Percentiles rank a stretch among this genome's conserved stretches.
Conservation (phyloP, 805 yeast genomes). For the Saturnispora saitoi region DNA sequence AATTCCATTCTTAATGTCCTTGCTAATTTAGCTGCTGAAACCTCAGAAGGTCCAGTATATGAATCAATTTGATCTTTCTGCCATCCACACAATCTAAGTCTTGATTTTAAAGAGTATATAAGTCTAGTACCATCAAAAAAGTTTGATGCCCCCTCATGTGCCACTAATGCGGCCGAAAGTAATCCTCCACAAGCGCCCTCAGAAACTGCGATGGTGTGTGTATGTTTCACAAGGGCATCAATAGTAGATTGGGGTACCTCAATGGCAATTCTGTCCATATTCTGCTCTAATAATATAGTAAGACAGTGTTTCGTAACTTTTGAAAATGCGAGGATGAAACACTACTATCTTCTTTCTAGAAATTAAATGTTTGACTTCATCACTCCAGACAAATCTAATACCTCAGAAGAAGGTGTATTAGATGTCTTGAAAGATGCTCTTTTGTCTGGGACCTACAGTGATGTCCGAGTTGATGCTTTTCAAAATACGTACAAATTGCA, state of each 20-base stretch:
- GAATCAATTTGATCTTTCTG: slow-evolving; percentile 53
- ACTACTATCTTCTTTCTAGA: not conserved
- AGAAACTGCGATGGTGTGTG: slow-evolving; percentile 67
- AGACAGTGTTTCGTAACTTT: not conserved
- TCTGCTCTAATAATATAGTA: not conserved
- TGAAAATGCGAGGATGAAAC: not conserved
- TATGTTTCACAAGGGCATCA: slow-evolving; percentile 17
- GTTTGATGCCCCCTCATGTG: slow-evolving; percentile 77
- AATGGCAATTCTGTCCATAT: slow-evolving; percentile 1
- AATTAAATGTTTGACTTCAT: not conserved
- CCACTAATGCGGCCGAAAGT: slow-evolving; percentile 67
- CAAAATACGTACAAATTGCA: slow-evolving; percentile 38
- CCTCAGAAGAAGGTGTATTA: not conserved
- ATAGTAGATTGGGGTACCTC: slow-evolving; percentile 3
- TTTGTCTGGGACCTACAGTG: slow-evolving; percentile 39
- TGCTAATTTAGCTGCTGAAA: slow-evolving; percentile 67
- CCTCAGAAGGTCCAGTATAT: slow-evolving; percentile 77
- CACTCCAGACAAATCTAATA: not conserved
- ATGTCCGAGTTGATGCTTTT: slow-evolving; percentile 41
- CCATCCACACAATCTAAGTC: slow-evolving; percentile 76
- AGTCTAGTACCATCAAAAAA: slow-evolving; percentile 81
- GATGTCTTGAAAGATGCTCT: slow-evolving; percentile 27
- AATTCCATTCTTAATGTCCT: slow-evolving; percentile 71
- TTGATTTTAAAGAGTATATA: slow-evolving; percentile 67
- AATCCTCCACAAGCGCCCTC: slow-evolving; percentile 92